Evolutionary conservation across 2,329 filamentous ascomycete species (phyloP), one percentile per base, ranked within the genome.

Genomic region (Chrysoporthe deuterocubensis): DNA sequence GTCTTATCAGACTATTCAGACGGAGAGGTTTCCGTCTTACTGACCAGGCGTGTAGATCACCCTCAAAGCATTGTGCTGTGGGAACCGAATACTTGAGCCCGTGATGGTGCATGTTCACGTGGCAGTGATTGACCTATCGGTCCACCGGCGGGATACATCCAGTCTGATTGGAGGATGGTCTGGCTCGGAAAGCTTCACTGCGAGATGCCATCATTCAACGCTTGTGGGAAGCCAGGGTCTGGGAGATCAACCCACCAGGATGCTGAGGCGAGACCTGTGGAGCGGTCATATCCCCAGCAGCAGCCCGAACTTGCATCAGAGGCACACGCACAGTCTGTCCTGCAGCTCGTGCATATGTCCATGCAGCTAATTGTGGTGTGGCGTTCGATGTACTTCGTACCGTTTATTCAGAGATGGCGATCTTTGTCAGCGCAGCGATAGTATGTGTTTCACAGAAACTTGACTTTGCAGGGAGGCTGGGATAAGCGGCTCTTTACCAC

Each of bases 311-410:
- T 57, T 57, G 62, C 66, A 56, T 46, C 37, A 50, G 34, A 40
- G 44, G 66, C 66, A 65, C 66, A 65, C 56, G 57, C 32, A 50
- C 48, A 57, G 62, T 50, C 64, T 37, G 56, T 59, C 44, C 66
- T 67, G 66, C 66, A 54, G 59, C 57, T 67, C 56, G 16, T 65
- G 66, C 62, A 67, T 61, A 61, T 65, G 61, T n/a, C 54, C 48
- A 67, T 67, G 66, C 66, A 46, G 62, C 32, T 40, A 32, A 50
- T 50, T 18, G 58, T 68, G 50, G 50, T 37, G 26, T 50, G 18
- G 46, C 44, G 44, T 37, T 52, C 46, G 16, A 40, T 26, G 44
- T 34, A 62, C 60, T n/a, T 37, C 32, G 46, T 40, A 62, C 32
- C 46, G 18, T 34, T n/a, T 8, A 21, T 42, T 34, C 46, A 14